Conservation (phyloP, 768 basidiomycete species). For the Pilatotrama ljubarskyi region DNA sequence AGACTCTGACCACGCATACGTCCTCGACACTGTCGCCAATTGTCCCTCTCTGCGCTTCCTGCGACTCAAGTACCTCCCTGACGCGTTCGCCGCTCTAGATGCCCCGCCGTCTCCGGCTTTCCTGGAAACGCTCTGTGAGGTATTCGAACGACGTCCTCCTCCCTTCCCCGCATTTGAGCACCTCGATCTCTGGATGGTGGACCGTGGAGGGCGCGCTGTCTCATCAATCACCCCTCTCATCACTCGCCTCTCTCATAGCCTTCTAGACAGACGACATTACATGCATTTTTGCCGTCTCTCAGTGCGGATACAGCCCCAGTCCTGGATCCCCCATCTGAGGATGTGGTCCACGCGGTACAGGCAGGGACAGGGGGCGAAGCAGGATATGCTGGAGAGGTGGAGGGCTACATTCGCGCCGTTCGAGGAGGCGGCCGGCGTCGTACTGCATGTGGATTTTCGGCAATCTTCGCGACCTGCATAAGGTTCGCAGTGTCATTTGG, state of each 20-base stretch:
- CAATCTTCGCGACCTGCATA: neutral
- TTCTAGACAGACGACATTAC: neutral
- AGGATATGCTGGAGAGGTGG: neutral
- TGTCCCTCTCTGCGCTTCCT: neutral
- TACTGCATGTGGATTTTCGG: neutral
- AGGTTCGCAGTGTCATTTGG: too few species aligned
- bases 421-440: neutral
- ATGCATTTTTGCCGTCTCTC: neutral
- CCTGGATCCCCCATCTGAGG: neutral
- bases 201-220: neutral
- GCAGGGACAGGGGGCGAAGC: too few species aligned
- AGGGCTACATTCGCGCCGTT: neutral
- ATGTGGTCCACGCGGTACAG: neutral
- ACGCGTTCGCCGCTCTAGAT: neutral
- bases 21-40: neutral
- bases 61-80: neutral
- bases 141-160: neutral
- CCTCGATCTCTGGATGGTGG: neutral
- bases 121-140: conserved; percentile 1
- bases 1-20: neutral
- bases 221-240: neutral
- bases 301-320: neutral
- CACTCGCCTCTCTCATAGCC: neutral
- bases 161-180: neutral
- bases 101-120: neutral